phyloP scores from a whole-genome alignment of 2,329 filamentous ascomycete genomes.

The Coniella vitis region DNA sequence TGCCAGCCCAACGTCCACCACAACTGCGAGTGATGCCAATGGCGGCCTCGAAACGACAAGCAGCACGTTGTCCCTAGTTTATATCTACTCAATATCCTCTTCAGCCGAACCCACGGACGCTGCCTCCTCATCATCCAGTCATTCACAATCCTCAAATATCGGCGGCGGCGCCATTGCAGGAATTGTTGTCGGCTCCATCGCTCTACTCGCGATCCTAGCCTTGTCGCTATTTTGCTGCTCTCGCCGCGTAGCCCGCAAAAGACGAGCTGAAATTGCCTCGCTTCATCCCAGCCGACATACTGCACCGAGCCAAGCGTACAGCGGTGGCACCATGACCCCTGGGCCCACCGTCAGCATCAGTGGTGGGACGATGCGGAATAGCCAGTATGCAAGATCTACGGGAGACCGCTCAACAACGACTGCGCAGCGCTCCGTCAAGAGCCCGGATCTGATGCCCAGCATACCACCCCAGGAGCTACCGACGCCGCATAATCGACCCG shows the following conservation, averaged over 20 bases:
- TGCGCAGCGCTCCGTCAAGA: conserved; percentile 1
- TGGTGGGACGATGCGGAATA: background rate
- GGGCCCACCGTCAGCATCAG: background rate
- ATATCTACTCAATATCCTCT: conserved; percentile 10
- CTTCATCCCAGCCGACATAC: background rate
- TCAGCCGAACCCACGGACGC: background rate
- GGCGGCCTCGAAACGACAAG: conserved; percentile 1
- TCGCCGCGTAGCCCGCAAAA: conserved; percentile 7
- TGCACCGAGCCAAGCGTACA: background rate
- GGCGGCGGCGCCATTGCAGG: conserved; percentile 22
- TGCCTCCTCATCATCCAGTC: background rate
- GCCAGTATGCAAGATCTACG: background rate
- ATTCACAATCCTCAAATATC: conserved; percentile 9
- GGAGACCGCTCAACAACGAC: background rate
- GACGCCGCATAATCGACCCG: conserved; percentile 10
- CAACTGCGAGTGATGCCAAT: background rate
- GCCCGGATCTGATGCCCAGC: background rate
- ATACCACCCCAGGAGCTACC: conserved; percentile 10
- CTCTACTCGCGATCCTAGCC: conserved; percentile 15
- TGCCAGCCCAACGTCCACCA: background rate
- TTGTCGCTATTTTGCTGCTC: conserved; percentile 15
- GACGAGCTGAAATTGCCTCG: conserved; percentile 6
- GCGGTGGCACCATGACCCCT: background rate
- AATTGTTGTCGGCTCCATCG: conserved; percentile 20
- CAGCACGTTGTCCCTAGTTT: conserved; percentile 12